phyloP scores from a whole-genome alignment of 495 filamentous ascomycete genomes.

The Lepraria neglecta region DNA sequence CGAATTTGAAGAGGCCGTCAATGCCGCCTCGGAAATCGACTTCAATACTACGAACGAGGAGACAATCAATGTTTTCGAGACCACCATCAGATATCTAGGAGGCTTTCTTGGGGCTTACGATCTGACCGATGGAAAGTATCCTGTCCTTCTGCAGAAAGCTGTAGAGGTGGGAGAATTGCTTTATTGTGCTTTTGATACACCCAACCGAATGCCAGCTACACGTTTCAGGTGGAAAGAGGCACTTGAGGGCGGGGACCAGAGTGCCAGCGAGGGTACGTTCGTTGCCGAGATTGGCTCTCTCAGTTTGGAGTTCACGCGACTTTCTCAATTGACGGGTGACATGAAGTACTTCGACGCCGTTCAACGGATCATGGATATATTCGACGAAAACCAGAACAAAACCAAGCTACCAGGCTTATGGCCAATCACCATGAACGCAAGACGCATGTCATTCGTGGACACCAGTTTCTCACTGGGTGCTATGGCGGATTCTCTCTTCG shows the following conservation, averaged over 20 bases:
- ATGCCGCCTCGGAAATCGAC: constrained; percentile 48
- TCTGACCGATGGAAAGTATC: constrained; percentile 58
- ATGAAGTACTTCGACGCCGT: constrained; percentile 89
- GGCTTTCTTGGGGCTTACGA: constrained; percentile 81
- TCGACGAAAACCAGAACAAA: constrained; percentile 63
- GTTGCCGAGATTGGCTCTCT: constrained; percentile 85
- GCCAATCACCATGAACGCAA: constrained; percentile 68
- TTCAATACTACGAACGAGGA: constrained; percentile 44
- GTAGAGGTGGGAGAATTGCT: constrained; percentile 80
- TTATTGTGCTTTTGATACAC: constrained; percentile 89
- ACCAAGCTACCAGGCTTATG: constrained; percentile 78
- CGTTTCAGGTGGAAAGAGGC: constrained; percentile 45
- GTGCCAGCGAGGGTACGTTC: constrained; percentile 39
- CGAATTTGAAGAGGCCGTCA: constrained; percentile 54
- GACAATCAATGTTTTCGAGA: constrained; percentile 77
- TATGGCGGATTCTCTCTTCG: constrained; percentile 86
- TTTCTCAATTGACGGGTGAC: constrained; percentile 82
- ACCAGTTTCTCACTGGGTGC: constrained; percentile 73
- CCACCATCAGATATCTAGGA: constrained; percentile 80
- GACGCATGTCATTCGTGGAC: constrained; percentile 38
- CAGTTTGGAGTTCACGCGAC: constrained; percentile 84
- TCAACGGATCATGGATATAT: constrained; percentile 73
- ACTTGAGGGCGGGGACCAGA: constrained; percentile 34
- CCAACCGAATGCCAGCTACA: constrained; percentile 82
- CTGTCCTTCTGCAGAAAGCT: constrained; percentile 74